phyloP scores from a whole-genome alignment of 768 basidiomycete species.

The Pulveroboletus ravenelii region DNA sequence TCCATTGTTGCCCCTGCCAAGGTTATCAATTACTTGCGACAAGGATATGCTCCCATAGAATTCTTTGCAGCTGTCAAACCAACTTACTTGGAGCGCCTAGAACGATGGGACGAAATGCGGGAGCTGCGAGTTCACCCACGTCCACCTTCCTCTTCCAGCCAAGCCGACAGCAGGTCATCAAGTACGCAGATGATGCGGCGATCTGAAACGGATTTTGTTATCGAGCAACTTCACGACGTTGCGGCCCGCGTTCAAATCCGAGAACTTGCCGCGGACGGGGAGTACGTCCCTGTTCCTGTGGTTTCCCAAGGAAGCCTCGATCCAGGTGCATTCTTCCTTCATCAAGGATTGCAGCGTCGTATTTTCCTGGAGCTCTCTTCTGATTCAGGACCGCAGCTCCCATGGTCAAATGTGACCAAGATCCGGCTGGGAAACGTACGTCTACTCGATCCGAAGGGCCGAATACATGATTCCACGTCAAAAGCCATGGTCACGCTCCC shows the following conservation, averaged over 20 bases:
- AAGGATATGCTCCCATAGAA: constrained; percentile 81
- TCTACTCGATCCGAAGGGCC: constrained; percentile 77
- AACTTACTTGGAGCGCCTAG: constrained; percentile 83
- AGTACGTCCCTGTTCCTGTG: constrained; percentile 81
- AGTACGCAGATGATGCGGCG: constrained; percentile 75
- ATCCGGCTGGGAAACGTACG: constrained; percentile 81
- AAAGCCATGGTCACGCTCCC: constrained; percentile 69
- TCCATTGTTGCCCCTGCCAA: constrained; percentile 71
- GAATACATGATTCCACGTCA: constrained; percentile 72
- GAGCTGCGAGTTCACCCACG: constrained; percentile 56
- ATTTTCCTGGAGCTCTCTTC: constrained; percentile 73
- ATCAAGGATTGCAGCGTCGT: constrained; percentile 90
- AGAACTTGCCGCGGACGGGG: constrained; percentile 81
- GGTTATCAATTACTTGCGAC: constrained; percentile 64
- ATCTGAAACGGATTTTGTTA: constrained; percentile 88
- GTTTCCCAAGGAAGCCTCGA: constrained; percentile 70
- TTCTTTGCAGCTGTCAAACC: constrained; percentile 82
- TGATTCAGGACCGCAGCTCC: constrained; percentile 84
- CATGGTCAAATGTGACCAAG: constrained; percentile 77
- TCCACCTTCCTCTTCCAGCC: constrained; percentile 29
- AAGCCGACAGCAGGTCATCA: constrained; percentile 37
- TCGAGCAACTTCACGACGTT: constrained; percentile 86
- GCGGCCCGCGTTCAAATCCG: constrained; percentile 81
- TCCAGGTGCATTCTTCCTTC: constrained; percentile 80
- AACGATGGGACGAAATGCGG: constrained; percentile 91